Base-by-base conservation (phyloP, 441 rosid species). In the Lepidium campestre region DNA sequence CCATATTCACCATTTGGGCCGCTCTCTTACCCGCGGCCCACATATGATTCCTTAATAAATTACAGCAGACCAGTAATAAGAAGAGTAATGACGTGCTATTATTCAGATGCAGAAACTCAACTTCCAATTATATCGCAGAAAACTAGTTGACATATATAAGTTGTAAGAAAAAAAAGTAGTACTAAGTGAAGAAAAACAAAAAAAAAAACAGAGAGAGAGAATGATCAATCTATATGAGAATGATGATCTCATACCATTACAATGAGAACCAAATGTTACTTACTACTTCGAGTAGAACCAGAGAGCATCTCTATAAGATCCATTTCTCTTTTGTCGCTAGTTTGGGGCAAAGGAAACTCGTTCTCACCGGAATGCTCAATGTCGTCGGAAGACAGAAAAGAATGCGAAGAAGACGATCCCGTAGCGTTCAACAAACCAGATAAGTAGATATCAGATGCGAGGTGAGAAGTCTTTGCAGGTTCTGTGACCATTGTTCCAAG, bases 301-400 rank as follows among this genome's bases (percentile, higher is more conserved):
- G 81, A 81, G 65, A 88, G 68, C 97, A 91, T 88, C 82, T 88
- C 97, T 13, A 88, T 82, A 85, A 88, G 78, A 77, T 91, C 96
- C 88, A 88, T 80, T 75, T 91, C 96, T 60, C 73, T 81, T 53
- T 58, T 77, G 49, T 69, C 81, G 13, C 55, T 41, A 15, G 49
- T 70, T 48, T 82, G 80, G 20, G 70, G 69, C 11, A 47, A 34
- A 40, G 48, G 17, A 44, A 53, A 18, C 20, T 73, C 55, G 20
- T 23, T 71, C 25, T 54, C 58, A 62, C 37, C 23, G 10, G 14
- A 34, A 45, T 60, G 63, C 5, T 46, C 62, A 9, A 45, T 41
- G 39, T 59, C 68, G 65, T 25, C 37, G 34, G 74, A 60, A 6
- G 82, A 67, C 18, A 66, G 52, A 3, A 49, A 46, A 11, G 63